Percentiles rank a stretch among this genome's conserved stretches.
Evolutionary conservation across 2,329 filamentous ascomycete genomes (phyloP).

Genomic region (Trichoderma arundinaceum): DNA sequence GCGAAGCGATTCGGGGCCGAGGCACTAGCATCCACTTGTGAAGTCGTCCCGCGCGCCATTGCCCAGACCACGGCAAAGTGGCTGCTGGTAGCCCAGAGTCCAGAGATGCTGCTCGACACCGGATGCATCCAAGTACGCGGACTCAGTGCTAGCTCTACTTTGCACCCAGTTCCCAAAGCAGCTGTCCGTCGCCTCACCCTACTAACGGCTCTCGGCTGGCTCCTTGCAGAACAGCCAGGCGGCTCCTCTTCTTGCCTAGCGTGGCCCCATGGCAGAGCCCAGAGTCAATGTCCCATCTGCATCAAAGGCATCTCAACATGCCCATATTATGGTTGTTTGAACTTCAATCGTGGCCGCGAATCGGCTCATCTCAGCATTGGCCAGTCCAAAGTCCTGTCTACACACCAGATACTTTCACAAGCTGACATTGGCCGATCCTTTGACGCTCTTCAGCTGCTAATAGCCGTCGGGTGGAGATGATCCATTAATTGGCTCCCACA

Average conservation of each 20-base stretch:
- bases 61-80: slow-evolving; percentile 12
- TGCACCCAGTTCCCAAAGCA: neutral
- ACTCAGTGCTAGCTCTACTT: neutral
- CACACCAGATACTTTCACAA: neutral
- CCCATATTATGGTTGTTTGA: too few species aligned
- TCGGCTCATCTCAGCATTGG: neutral
- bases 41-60: slow-evolving; percentile 26
- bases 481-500: slow-evolving; percentile 15
- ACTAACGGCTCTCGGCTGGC: slow-evolving; percentile 13
- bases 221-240: slow-evolving; percentile 6
- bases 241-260: slow-evolving; percentile 14
- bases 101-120: neutral
- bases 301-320: neutral
- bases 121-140: neutral
- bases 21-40: slow-evolving; percentile 17
- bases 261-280: slow-evolving; percentile 10
- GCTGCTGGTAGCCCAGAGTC: neutral
- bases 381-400: neutral
- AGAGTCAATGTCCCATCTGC: slow-evolving; percentile 4
- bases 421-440: slow-evolving; percentile 18
- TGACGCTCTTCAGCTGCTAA: slow-evolving; percentile 3
- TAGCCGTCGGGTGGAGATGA: slow-evolving; percentile 20
- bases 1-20: slow-evolving; percentile 4
- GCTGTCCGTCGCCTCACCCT: neutral
- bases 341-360: too few species aligned